These are phyloP conservation scores for Fusarium cicatricum DNA, from an alignment of 2,329 filamentous ascomycete species.

Conservation along the genomic window DNA sequence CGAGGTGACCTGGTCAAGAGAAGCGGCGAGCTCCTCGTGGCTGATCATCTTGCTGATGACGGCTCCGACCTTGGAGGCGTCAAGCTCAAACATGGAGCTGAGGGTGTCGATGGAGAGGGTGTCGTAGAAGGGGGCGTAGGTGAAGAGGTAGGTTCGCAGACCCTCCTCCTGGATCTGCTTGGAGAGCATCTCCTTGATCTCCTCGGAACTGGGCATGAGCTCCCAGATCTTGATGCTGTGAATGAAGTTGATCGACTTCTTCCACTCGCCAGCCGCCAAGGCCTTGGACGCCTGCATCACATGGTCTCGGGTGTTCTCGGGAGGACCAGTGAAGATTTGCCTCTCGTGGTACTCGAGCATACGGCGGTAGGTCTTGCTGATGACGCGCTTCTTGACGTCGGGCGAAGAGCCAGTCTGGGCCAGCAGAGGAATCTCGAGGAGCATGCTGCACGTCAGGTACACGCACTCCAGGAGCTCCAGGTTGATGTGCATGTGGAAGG, in stretches of 20 bases:
- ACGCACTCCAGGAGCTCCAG: constrained; percentile 97
- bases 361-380: constrained; percentile 98
- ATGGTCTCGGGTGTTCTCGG: constrained; percentile 98
- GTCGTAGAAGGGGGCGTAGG: constrained; percentile 99
- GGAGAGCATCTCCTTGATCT: constrained; percentile 96
- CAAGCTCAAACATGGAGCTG: constrained; percentile 93
- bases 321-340: constrained; percentile 97
- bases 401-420: constrained; percentile 97
- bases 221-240: constrained; percentile 99
- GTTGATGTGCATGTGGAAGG: constrained; percentile 99
- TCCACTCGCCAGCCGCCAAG: constrained; percentile 96
- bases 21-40: constrained; percentile 95
- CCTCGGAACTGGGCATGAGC: constrained; percentile 88
- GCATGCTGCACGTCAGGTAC: constrained; percentile 99
- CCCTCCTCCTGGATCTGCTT: constrained; percentile 99
- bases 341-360: constrained; percentile 99
- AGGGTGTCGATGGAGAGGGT: constrained; percentile 88
- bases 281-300: constrained; percentile 99
- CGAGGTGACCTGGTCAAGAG: constrained; percentile 95
- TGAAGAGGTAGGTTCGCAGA: constrained; percentile 97
- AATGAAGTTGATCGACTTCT: constrained; percentile 92
- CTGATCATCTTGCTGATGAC: constrained; percentile 99
- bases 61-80: constrained; percentile 88
- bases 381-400: constrained; percentile 95
- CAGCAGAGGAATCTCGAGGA: constrained; percentile 95